Conservation (phyloP, 441 rosid species). For the Cnidoscolus chayamansa region DNA sequence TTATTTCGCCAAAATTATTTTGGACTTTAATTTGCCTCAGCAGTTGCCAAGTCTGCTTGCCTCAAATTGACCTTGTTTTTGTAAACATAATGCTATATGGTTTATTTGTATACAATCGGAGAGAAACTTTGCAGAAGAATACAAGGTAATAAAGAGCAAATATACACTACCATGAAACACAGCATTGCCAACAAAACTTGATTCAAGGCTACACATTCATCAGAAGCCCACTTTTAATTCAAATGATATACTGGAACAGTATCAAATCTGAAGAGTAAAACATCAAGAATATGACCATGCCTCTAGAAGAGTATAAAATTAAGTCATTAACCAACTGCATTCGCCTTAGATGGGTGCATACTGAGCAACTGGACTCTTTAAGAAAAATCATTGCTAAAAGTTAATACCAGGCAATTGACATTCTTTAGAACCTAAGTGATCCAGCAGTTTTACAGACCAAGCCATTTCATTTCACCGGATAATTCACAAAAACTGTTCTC, state of each 20-base stretch:
- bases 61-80: background rate
- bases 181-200: background rate
- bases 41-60: background rate
- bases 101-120: background rate
- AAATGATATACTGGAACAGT: too few species aligned
- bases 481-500: background rate
- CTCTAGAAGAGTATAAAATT: background rate
- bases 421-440: too few species aligned
- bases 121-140: background rate
- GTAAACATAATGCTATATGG: background rate
- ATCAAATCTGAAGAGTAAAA: background rate
- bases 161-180: background rate
- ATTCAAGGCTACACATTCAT: background rate
- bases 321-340: background rate
- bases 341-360: background rate
- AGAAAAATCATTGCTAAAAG: too few species aligned
- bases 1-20: background rate
- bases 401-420: too few species aligned
- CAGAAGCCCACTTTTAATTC: too few species aligned
- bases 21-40: background rate
- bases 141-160: background rate
- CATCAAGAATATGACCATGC: background rate
- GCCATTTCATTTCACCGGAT: background rate
- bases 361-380: too few species aligned
- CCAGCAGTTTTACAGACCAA: background rate